A percentile compares a stretch with the other conserved stretches of the same genome.
These are phyloP conservation scores for Kregervanrija fluxuum DNA, from an alignment of 805 yeast species.

Conservation along the genomic window DNA sequence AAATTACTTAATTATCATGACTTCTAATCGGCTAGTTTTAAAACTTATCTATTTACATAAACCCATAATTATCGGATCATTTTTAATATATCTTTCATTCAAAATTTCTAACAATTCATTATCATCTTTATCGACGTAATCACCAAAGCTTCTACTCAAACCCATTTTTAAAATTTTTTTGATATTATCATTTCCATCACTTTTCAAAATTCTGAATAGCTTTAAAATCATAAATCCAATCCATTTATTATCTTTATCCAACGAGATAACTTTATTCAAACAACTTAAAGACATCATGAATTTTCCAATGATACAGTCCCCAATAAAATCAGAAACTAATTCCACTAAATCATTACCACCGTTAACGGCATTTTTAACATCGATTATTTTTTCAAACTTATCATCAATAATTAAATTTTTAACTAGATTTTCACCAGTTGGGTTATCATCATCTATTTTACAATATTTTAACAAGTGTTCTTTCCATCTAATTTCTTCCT, in stretches of 20 bases:
- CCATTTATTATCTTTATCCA: slow-evolving; percentile 13
- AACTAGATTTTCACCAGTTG: slow-evolving; percentile 42
- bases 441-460: slow-evolving; percentile 46
- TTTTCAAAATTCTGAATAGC: slow-evolving; percentile 8
- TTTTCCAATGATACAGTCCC: background rate
- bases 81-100: no score
- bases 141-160: slow-evolving; percentile 14
- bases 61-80: no score
- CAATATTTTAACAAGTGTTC: slow-evolving; percentile 43
- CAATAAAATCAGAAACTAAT: background rate
- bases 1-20: no score
- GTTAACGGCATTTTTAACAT: slow-evolving; percentile 21
- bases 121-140: no score
- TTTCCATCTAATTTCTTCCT: slow-evolving; percentile 46
- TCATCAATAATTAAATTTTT: slow-evolving; percentile 24
- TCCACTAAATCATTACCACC: background rate
- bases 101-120: no score
- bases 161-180: slow-evolving; percentile 21
- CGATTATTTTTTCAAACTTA: slow-evolving; percentile 16
- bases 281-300: slow-evolving; percentile 23
- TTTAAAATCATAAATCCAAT: slow-evolving; percentile 16
- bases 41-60: no score
- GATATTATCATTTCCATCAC: slow-evolving; percentile 14
- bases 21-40: no score
- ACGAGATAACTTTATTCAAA: slow-evolving; percentile 25